These are phyloP conservation scores for Colletotrichum plurivorum DNA, from an alignment of 2,329 filamentous ascomycete genomes.

Conservation along the genomic window DNA sequence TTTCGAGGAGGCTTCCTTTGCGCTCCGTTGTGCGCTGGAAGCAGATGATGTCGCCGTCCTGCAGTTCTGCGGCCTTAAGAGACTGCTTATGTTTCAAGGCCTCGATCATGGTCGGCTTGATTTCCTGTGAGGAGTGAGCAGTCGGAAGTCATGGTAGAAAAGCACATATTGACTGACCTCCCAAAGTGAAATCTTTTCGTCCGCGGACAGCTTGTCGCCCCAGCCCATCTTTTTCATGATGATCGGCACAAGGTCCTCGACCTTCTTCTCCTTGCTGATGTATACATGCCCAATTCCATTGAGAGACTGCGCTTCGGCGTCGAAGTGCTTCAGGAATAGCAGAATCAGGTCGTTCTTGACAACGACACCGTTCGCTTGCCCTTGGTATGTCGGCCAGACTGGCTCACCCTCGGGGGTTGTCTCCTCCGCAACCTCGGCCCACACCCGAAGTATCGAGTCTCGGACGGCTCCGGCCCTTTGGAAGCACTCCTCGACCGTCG, in stretches of 20 bases:
- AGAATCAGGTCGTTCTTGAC: constrained; percentile 78
- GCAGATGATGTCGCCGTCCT: constrained; percentile 96
- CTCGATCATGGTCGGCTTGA: constrained; percentile 98
- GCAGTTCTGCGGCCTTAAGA: constrained; percentile 91
- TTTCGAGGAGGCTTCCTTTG: constrained; percentile 58
- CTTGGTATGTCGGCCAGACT: constrained; percentile 77
- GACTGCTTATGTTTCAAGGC: constrained; percentile 91
- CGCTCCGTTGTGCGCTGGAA: constrained; percentile 79
- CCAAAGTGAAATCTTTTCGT: constrained; percentile 78
- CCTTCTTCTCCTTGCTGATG: constrained; percentile 88
- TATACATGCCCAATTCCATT: constrained; percentile 87
- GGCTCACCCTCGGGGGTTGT: constrained; percentile 77
- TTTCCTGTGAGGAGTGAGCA: constrained; percentile 71
- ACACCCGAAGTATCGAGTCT: constrained; percentile 84
- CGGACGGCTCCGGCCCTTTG: constrained; percentile 68
- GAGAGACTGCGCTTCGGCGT: constrained; percentile 81
- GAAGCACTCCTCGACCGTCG: constrained; percentile 81
- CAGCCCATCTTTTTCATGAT: constrained; percentile 90
- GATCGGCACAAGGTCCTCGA: constrained; percentile 83
- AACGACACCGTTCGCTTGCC: constrained; percentile 69
- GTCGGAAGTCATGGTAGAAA: constrained; percentile 20
- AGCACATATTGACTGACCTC: constrained; percentile 67
- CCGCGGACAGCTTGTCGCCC: constrained; percentile 78
- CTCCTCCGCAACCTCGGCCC: constrained; percentile 84
- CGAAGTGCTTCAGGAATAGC: constrained; percentile 94